Percentiles rank a stretch among this genome's conserved stretches.
Evolutionary conservation across 2,329 filamentous ascomycete genomes (phyloP).

Genomic region (Colletotrichum acutatum): DNA sequence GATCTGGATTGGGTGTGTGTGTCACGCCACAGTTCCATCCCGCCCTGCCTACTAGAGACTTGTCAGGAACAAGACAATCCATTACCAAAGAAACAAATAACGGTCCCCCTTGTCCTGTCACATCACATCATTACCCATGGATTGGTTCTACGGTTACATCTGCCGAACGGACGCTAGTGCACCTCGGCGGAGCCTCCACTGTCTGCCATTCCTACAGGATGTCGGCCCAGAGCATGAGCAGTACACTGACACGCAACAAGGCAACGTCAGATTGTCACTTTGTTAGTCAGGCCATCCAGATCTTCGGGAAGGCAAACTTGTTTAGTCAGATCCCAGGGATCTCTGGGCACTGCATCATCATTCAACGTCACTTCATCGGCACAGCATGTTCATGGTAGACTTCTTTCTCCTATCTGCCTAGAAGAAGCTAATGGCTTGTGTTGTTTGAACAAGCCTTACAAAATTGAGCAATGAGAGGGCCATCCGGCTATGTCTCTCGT

Average conservation of each 20-base stretch:
- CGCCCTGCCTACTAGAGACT: neutral
- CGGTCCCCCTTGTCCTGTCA: too few species aligned
- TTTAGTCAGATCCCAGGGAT: neutral
- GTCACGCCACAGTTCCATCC: neutral
- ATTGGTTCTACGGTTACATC: neutral
- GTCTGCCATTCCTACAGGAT: neutral
- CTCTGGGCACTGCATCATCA: neutral
- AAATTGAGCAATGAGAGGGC: conserved; percentile 21
- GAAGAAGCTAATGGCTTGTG: conserved; percentile 3
- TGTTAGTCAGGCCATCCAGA: conserved; percentile 4
- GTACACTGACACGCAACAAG: neutral
- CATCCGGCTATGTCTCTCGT: neutral
- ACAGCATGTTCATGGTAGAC: neutral
- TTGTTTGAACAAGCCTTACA: conserved; percentile 22
- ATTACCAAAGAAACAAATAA: neutral
- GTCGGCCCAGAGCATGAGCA: too few species aligned
- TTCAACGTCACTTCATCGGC: neutral
- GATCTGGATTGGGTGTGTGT: neutral
- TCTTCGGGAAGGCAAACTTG: neutral
- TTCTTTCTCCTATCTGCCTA: conserved; percentile 25
- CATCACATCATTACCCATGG: neutral
- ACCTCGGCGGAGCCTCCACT: neutral
- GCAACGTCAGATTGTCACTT: neutral
- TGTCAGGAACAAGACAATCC: neutral
- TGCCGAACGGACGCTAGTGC: conserved; percentile 1